Conservation (phyloP, 768 basidiomycete species). For the Omphalotus guepiniiformis region DNA sequence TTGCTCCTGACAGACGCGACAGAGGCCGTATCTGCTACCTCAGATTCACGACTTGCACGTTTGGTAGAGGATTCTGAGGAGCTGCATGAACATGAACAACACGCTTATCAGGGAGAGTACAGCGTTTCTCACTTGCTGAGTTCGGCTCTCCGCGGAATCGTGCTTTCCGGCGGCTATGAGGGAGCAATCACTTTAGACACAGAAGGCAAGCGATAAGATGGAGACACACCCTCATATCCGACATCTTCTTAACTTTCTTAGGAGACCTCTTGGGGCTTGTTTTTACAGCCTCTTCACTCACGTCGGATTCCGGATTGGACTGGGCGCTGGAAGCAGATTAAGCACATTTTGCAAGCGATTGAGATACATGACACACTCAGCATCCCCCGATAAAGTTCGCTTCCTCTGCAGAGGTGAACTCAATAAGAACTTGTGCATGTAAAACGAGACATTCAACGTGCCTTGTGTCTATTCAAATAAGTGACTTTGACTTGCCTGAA, state of each 20-base stretch:
- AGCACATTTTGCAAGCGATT: not conserved
- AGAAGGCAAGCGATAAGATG: not conserved
- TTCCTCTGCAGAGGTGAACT: not conserved
- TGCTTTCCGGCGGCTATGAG: conserved; percentile 7
- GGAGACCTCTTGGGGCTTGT: conserved; percentile 1
- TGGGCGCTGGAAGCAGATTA: not conserved
- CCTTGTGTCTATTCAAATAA: conserved; percentile 34
- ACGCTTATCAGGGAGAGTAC: not conserved
- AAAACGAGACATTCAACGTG: conserved; percentile 5
- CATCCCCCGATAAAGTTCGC: not conserved
- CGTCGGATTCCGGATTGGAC: not conserved
- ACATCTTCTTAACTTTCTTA: not conserved
- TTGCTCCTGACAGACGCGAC: conserved; percentile 15
- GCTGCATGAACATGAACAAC: conserved; percentile 11
- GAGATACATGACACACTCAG: not conserved
- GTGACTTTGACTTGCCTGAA: conserved; percentile 21
- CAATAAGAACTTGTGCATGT: not conserved
- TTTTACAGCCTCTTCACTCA: not conserved
- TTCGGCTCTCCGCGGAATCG: not conserved
- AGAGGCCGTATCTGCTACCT: conserved; percentile 8
- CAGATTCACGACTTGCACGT: conserved; percentile 17
- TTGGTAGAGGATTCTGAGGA: conserved; percentile 26
- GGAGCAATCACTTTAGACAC: not conserved
- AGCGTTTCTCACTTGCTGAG: not conserved
- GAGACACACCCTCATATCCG: conserved; percentile 7